These are phyloP conservation scores for Syzygium oleosum DNA, from an alignment of 345 rosid species.

Conservation along the genomic window DNA sequence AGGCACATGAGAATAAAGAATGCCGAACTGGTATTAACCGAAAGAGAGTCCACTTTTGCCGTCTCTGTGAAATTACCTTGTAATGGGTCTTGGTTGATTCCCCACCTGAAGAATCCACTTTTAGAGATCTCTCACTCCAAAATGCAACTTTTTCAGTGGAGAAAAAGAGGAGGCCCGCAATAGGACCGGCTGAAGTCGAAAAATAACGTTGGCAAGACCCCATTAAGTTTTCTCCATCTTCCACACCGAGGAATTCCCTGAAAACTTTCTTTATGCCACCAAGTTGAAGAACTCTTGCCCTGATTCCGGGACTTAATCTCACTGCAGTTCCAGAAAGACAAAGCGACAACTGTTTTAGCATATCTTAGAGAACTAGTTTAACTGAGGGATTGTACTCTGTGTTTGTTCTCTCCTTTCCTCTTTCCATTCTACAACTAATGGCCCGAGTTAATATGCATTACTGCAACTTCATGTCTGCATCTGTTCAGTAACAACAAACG, in stretches of 20 bases:
- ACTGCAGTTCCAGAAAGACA: slow-evolving; percentile 13
- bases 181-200: slow-evolving; percentile 30
- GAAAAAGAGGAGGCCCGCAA: slow-evolving; percentile 33
- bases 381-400: not conserved
- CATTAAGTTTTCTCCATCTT: slow-evolving; percentile 25
- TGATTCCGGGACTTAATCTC: slow-evolving; percentile 22
- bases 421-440: not conserved
- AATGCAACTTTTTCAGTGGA: slow-evolving; percentile 28
- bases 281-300: slow-evolving; percentile 25
- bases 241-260: slow-evolving; percentile 12
- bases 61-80: slow-evolving; percentile 10
- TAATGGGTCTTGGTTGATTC: slow-evolving; percentile 14
- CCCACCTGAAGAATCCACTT: slow-evolving; percentile 18
- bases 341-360: not conserved
- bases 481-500: not conserved
- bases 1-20: not conserved
- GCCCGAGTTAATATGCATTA: not conserved
- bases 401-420: not conserved
- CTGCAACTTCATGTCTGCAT: not conserved
- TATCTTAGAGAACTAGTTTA: not conserved
- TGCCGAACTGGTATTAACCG: not conserved
- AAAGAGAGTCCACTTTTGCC: not conserved
- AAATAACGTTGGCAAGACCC: slow-evolving; percentile 26
- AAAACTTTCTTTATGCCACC: slow-evolving; percentile 31
- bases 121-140: slow-evolving; percentile 35